phyloP scores from a whole-genome alignment of 176 grass and related monocot species.

The Oryza australiensis region DNA sequence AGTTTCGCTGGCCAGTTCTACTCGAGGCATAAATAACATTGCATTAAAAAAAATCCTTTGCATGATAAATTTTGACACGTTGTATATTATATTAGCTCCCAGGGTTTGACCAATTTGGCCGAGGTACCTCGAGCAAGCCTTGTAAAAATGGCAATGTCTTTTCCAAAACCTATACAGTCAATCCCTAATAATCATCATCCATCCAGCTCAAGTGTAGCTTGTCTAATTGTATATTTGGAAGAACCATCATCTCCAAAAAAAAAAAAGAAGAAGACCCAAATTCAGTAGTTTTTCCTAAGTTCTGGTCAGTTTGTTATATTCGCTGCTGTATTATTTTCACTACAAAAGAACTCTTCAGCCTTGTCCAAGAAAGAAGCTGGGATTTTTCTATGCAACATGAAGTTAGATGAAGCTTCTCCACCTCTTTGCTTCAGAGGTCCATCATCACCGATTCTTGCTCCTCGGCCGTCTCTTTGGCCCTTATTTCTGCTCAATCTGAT shows the following conservation, averaged over 20 bases:
- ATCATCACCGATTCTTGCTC: constrained; percentile 59
- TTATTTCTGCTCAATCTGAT: constrained; percentile 62
- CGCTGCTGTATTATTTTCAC: constrained; percentile 25
- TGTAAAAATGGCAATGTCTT: background rate
- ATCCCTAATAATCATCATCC: background rate
- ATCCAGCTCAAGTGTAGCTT: background rate
- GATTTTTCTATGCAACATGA: constrained; percentile 88
- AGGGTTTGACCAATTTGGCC: background rate
- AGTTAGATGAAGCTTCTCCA: constrained; percentile 59
- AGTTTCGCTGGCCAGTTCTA: background rate
- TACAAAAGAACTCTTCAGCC: constrained; percentile 86
- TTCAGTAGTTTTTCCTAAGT: background rate
- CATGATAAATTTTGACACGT: background rate
- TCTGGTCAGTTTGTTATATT: constrained; percentile 11
- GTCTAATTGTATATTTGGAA: background rate
- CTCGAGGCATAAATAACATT: background rate
- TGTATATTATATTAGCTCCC: background rate
- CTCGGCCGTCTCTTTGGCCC: constrained; percentile 66
- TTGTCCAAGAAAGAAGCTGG: constrained; percentile 86
- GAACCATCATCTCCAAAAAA: background rate
- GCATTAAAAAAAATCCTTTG: constrained; percentile 12
- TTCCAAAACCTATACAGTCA: constrained; percentile 16
- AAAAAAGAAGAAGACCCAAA: background rate
- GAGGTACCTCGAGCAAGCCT: background rate
- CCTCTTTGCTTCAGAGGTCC: constrained; percentile 62